phyloP scores from a whole-genome alignment of 306 rosid species.

The Fragaria nilgerrensis region DNA sequence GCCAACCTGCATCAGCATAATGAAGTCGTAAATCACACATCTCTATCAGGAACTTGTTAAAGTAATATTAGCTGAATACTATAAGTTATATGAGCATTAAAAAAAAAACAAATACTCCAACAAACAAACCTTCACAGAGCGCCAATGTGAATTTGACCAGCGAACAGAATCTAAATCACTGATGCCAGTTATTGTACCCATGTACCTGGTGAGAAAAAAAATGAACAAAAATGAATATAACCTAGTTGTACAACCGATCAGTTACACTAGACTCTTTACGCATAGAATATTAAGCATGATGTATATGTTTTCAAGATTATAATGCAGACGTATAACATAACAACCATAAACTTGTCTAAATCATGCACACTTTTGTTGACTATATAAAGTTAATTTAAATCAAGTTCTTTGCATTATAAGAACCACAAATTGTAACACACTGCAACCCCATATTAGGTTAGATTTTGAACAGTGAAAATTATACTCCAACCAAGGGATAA shows the following conservation, averaged over 20 bases:
- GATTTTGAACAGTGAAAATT: not conserved
- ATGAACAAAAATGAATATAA: conserved; percentile 9
- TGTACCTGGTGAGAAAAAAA: conserved; percentile 46
- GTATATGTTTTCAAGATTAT: not conserved
- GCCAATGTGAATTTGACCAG: conserved; percentile 81
- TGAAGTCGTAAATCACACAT: not conserved
- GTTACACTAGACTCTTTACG: not conserved
- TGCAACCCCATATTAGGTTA: not conserved
- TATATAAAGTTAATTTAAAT: not conserved
- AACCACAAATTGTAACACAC: not conserved
- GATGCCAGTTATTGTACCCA: conserved; percentile 79
- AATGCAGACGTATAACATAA: not conserved
- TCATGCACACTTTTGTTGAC: not conserved
- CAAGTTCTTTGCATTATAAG: not conserved
- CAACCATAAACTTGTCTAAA: not conserved
- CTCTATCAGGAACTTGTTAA: not conserved
- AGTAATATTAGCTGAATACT: not conserved
- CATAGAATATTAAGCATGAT: not conserved
- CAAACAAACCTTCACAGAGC: conserved; percentile 69
- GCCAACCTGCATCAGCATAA: conserved; percentile 31
- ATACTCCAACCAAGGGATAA: not conserved
- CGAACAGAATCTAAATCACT: conserved; percentile 67
- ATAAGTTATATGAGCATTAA: conserved; percentile 3
- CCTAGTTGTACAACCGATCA: not conserved
- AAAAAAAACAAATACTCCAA: conserved; percentile 14